phyloP scores from a whole-genome alignment of 1,284 basidiomycete genomes.

The Pyrrhoderma lamaoense region DNA sequence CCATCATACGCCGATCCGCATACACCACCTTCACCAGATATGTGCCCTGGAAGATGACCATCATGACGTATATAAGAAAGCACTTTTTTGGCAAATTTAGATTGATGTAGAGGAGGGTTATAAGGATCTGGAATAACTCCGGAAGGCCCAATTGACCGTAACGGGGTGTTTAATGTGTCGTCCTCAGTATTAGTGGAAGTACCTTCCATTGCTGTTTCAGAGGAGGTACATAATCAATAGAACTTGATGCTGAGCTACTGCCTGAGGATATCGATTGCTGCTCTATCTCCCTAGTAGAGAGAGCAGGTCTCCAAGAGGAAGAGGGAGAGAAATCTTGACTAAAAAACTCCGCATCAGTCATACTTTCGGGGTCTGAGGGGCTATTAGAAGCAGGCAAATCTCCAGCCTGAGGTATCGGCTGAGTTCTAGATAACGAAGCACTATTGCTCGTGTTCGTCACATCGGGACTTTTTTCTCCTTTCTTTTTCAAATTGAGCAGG shows the following conservation, averaged over 20 bases:
- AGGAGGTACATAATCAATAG: too few species aligned
- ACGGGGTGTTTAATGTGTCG: too few species aligned
- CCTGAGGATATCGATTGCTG: too few species aligned
- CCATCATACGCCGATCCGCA: constrained; percentile 14
- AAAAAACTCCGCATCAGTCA: constrained; percentile 12
- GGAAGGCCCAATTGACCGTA: not conserved
- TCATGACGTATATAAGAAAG: constrained; percentile 8
- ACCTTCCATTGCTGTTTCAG: too few species aligned
- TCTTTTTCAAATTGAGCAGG: not conserved
- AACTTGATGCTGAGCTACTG: too few species aligned
- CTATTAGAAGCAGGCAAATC: not conserved
- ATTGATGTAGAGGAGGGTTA: not conserved
- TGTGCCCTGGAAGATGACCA: constrained; percentile 11
- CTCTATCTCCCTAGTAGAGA: too few species aligned
- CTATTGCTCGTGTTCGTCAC: not conserved
- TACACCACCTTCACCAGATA: constrained; percentile 13
- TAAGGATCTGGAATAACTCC: not conserved
- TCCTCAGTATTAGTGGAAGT: too few species aligned
- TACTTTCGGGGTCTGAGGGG: not conserved
- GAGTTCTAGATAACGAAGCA: too few species aligned
- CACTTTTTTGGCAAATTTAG: constrained; percentile 1
- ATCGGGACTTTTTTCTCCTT: not conserved
- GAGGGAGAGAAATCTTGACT: not conserved
- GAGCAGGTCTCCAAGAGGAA: too few species aligned
- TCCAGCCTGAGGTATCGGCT: too few species aligned